Evolutionary conservation across 2,329 filamentous ascomycete species (phyloP), one percentile per base, ranked within the genome.

Genomic region (Alternaria hordeiaustralica): DNA sequence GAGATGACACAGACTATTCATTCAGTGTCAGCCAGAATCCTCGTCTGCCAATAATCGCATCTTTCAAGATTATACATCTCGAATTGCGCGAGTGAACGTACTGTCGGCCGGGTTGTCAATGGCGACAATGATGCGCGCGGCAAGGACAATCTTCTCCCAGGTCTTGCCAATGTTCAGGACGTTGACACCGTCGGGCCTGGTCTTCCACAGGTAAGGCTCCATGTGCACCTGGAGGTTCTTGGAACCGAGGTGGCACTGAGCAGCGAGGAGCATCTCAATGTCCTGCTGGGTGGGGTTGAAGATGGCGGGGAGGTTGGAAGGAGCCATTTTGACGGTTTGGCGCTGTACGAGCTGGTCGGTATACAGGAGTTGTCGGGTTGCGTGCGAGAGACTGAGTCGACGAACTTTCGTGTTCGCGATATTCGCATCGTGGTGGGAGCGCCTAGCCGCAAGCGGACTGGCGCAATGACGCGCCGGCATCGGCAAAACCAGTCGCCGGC

Each of bases 191-290:
- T 99, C 96, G 75, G 93, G 91, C 82, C 96, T 93, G 84, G 94
- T 97, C 92, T 99, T 99, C 95, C 95, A 99, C 82, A 99, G 91
- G 89, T 99, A 99, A 6, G 94, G 92, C 87, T 97, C 93, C 94
- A 97, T 98, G 89, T 98, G 94, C 83, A 96, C 93, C 89, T 98
- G 96, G 80, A 99, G 85, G 90, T 99, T 99, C 93, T 98, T 98
- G 86, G 91, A 93, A 80, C 96, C 96, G 79, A 98, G 90, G 87
- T 99, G 96, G 86, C 88, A 90, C 87, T 98, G 94, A 81, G 96
- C 94, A 82, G 94, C 92, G 79, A 99, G 92, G 82, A 99, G 93
- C 92, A 94, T 96, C 92, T 99, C 96, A 87, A 99, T 96, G 88
- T 99, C 96, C 88, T 96, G 90, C 82, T 90, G 91, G 81, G 96